Base-by-base conservation (phyloP, 2,329 filamentous ascomycete species). In the Xylariaceae sp. region DNA sequence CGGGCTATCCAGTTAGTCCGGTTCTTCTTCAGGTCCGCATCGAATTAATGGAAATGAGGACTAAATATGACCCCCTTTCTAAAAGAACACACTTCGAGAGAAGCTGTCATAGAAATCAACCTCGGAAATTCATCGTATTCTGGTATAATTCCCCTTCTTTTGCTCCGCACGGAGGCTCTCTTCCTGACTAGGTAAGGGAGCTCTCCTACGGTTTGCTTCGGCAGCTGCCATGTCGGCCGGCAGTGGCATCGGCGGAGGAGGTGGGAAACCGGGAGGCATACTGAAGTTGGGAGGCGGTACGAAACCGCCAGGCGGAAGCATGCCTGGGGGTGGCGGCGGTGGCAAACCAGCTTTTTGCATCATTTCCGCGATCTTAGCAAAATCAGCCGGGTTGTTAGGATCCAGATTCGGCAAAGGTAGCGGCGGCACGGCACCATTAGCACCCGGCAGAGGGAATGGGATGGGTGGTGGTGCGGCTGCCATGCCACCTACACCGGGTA, bases 101-200 rank as follows among this genome's bases (percentile, higher is more conserved):
- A n/a, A n/a, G n/a, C n/a, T n/a, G n/a, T n/a, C n/a, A n/a, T n/a
- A n/a, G n/a, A n/a, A n/a, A n/a, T n/a, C n/a, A n/a, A n/a, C 27
- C 27, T 33, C 43, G 22, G 36, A 6, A 17, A 41, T 17, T 57
- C 73, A 79, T 38, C 74, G 67, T 21, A 70, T 62, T 40, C 76
- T 66, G 14, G 78, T 83, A 57, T 81, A 84, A 52, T 82, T 74
- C 3, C 80, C 80, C 43, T 73, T 72, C 45, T 77, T 77, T 72
- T 92, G 88, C 66, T 92, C 87, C 64, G 85, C 80, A 55, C 83
- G 79, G 56, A 94, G 67, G 56, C 86, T 91, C 63, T 93, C 89
- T 61, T 87, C 82, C 67, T 94, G 89, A 62, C 87, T 91, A 0
- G 89, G 89, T 35, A 95, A 67, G 7, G 87, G 88, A 5, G 78